These are phyloP conservation scores for Gossypium herbaceum DNA, from an alignment of 345 rosid species.

Conservation along the genomic window DNA sequence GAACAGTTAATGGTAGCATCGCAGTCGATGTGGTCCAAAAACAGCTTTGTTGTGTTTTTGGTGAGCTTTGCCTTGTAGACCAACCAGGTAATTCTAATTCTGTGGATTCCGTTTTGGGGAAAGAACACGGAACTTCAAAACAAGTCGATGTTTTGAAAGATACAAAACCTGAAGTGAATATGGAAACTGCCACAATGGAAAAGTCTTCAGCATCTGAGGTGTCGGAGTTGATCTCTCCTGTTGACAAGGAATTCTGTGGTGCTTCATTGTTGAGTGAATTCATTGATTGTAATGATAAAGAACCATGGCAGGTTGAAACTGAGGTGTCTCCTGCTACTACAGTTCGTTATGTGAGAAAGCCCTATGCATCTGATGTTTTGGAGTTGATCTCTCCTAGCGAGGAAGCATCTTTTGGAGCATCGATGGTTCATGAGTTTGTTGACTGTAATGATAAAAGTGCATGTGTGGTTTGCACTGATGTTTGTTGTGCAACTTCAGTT, in stretches of 20 bases:
- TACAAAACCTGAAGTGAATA: constrained; percentile 9
- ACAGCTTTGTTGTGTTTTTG: constrained; percentile 4
- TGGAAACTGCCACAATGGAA: constrained; percentile 29
- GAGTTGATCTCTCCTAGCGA: neutral
- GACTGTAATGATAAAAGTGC: constrained; percentile 13
- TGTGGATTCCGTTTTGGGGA: constrained; percentile 15
- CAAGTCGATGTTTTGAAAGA: constrained; percentile 14
- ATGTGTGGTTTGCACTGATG: constrained; percentile 5
- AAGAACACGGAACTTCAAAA: constrained; percentile 11
- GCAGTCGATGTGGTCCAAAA: constrained; percentile 1
- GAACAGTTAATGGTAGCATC: neutral
- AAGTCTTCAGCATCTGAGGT: constrained; percentile 13
- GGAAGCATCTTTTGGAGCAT: constrained; percentile 4
- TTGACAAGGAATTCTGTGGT: constrained; percentile 16
- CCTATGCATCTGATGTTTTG: neutral
- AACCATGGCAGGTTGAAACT: neutral
- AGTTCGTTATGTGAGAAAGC: constrained; percentile 11
- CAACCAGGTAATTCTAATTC: constrained; percentile 3
- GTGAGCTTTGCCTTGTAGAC: constrained; percentile 10
- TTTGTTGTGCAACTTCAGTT: constrained; percentile 17
- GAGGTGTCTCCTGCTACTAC: constrained; percentile 23
- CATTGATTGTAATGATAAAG: constrained; percentile 7
- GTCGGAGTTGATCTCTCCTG: constrained; percentile 12
- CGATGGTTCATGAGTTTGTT: constrained; percentile 15
- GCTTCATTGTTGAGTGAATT: constrained; percentile 9